These are phyloP conservation scores for Dalbergia oliveri DNA, from an alignment of 306 rosid species.

Conservation along the genomic window DNA sequence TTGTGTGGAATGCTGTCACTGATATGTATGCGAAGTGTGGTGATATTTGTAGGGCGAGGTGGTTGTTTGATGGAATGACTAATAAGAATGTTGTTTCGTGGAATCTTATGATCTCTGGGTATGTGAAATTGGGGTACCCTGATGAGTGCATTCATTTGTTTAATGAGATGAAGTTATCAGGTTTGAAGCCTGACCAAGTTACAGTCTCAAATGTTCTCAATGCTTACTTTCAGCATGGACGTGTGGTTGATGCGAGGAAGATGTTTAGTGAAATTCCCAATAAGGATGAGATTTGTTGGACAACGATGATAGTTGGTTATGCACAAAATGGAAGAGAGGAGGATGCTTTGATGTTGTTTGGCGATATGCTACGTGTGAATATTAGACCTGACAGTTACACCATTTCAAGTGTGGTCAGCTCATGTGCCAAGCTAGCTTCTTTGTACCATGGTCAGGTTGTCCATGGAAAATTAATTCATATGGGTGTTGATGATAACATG, in stretches of 20 bases:
- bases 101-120: slow-evolving; percentile 59
- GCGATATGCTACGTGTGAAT: slow-evolving; percentile 56
- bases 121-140: slow-evolving; percentile 55
- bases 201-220: slow-evolving; percentile 57
- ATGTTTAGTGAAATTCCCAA: slow-evolving; percentile 44
- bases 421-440: slow-evolving; percentile 65
- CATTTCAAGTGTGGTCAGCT: slow-evolving; percentile 58
- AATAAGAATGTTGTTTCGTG: slow-evolving; percentile 61
- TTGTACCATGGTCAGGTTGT: slow-evolving; percentile 55
- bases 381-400: slow-evolving; percentile 59
- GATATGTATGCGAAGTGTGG: slow-evolving; percentile 64
- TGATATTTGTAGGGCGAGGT: slow-evolving; percentile 51
- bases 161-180: slow-evolving; percentile 52
- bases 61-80: slow-evolving; percentile 59
- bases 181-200: slow-evolving; percentile 57
- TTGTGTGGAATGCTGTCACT: slow-evolving; percentile 52
- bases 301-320: slow-evolving; percentile 63
- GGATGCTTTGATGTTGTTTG: slow-evolving; percentile 56
- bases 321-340: slow-evolving; percentile 58
- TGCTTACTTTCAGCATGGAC: slow-evolving; percentile 53
- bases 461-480: slow-evolving; percentile 55
- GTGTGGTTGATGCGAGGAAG: slow-evolving; percentile 51
- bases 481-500: slow-evolving; percentile 54
- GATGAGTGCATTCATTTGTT: slow-evolving; percentile 56
- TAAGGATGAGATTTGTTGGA: slow-evolving; percentile 63